Conservation (phyloP, 176 grass and related monocot genomes). For the Aegilops umbellulata region DNA sequence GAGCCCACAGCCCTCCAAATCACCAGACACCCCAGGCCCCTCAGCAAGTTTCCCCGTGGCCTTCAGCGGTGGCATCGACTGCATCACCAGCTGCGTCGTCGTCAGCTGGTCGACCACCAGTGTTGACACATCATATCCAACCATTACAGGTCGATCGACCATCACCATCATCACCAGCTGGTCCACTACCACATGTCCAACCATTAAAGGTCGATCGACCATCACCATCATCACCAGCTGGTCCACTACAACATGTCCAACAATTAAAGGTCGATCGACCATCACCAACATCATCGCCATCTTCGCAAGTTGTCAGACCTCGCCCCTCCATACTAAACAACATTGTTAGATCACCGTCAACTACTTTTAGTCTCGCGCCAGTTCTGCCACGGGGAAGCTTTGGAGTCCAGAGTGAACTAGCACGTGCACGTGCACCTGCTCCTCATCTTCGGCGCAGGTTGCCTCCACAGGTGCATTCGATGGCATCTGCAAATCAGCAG, state of each 20-base stretch:
- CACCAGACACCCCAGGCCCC: conserved; percentile 36
- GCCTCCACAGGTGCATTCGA: conserved; percentile 17
- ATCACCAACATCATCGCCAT: conserved; percentile 12
- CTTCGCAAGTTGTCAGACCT: conserved; percentile 20
- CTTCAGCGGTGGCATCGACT: not conserved
- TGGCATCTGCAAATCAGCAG: conserved; percentile 34
- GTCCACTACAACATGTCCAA: conserved; percentile 16
- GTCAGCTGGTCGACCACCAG: conserved; percentile 19
- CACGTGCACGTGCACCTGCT: conserved; percentile 61
- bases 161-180: conserved; percentile 22
- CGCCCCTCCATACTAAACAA: conserved; percentile 20
- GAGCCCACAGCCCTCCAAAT: conserved; percentile 29
- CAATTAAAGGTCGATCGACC: conserved; percentile 7
- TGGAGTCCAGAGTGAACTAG: conserved; percentile 11
- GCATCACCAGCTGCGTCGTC: not conserved
- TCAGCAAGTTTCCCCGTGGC: conserved; percentile 35
- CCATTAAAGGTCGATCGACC: not conserved
- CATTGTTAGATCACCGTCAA: conserved; percentile 28
- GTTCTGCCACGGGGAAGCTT: conserved; percentile 25
- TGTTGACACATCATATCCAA: conserved; percentile 21
- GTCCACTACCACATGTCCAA: conserved; percentile 15
- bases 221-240: conserved; percentile 23
- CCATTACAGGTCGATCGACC: conserved; percentile 12
- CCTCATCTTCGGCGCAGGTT: conserved; percentile 66
- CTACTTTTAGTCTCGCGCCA: conserved; percentile 13